phyloP scores from a whole-genome alignment of 2,329 filamentous ascomycete genomes.

The Penicillium sp. region DNA sequence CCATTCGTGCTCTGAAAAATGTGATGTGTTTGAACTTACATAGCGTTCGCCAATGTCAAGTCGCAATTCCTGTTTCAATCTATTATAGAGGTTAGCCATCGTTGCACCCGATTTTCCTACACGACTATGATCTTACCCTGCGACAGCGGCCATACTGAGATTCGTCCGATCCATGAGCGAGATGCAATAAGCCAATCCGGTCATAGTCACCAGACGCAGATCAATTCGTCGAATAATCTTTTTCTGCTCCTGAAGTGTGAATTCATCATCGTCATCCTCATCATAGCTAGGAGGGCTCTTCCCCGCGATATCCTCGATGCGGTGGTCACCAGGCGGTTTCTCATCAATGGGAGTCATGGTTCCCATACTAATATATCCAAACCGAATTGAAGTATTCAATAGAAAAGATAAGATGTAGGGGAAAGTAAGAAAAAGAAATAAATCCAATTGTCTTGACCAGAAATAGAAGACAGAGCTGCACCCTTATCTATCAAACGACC shows the following conservation, averaged over 20 bases:
- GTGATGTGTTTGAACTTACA: constrained; percentile 6
- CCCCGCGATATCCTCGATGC: constrained; percentile 20
- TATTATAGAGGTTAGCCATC: constrained; percentile 16
- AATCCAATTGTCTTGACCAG: background rate
- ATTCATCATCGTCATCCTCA: constrained; percentile 20
- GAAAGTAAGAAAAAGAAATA: too few species aligned
- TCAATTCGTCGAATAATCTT: constrained; percentile 71
- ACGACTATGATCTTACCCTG: constrained; percentile 49
- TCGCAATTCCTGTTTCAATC: constrained; percentile 18
- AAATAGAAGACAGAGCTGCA: background rate
- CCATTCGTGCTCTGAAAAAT: background rate
- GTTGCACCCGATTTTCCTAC: background rate
- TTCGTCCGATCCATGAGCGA: constrained; percentile 79
- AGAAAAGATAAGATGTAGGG: background rate
- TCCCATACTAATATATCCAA: background rate
- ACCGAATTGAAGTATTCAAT: background rate
- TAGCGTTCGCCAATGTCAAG: constrained; percentile 20
- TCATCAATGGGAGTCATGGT: constrained; percentile 15
- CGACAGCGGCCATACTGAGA: constrained; percentile 64
- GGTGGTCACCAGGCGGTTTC: constrained; percentile 16
- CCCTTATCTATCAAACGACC: background rate
- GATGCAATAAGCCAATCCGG: constrained; percentile 69
- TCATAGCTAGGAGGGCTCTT: constrained; percentile 1
- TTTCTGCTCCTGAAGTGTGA: constrained; percentile 56
- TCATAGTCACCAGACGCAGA: constrained; percentile 60